Conservation (phyloP, 768 basidiomycete genomes). For the Tulasnella sp. region DNA sequence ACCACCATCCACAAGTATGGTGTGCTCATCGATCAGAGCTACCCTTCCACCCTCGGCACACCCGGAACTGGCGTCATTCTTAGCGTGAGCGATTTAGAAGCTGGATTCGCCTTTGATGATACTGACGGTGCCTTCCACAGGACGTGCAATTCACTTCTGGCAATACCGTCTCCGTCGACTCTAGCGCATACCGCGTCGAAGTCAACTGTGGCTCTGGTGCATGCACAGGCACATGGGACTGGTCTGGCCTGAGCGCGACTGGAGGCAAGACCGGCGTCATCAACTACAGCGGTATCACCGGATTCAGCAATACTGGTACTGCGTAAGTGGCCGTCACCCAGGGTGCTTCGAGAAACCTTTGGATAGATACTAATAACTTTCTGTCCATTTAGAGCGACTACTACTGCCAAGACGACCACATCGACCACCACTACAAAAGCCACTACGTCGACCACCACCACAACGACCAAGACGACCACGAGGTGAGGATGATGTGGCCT, state of each 20-base stretch:
- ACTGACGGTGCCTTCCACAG: not conserved
- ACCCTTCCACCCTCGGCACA: slow-evolving; percentile 41
- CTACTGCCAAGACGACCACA: slow-evolving; percentile 1
- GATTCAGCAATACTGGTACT: not conserved
- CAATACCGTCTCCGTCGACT: slow-evolving; percentile 36
- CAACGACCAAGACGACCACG: not conserved
- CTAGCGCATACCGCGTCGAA: slow-evolving; percentile 37
- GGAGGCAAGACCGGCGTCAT: slow-evolving; percentile 36
- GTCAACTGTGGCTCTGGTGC: slow-evolving; percentile 46
- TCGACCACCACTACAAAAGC: not conserved
- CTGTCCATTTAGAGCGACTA: too few species aligned
- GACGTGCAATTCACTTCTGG: slow-evolving; percentile 21
- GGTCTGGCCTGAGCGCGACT: slow-evolving; percentile 35
- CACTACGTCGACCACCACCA: not conserved
- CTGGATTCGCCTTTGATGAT: not conserved
- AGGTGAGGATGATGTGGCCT: not conserved
- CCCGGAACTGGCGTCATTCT: slow-evolving; percentile 48
- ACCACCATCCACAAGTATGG: slow-evolving; percentile 34
- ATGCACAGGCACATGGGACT: slow-evolving; percentile 45
- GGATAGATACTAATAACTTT: too few species aligned
- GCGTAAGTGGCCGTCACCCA: too few species aligned
- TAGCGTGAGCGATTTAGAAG: slow-evolving; percentile 33
- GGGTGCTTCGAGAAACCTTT: not conserved
- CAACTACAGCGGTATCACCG: slow-evolving; percentile 24
- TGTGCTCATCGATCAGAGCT: slow-evolving; percentile 58